Percentiles rank a stretch among this genome's conserved stretches.
Evolutionary conservation across 345 rosid species (phyloP).

Genomic region (Triadica sebifera): DNA sequence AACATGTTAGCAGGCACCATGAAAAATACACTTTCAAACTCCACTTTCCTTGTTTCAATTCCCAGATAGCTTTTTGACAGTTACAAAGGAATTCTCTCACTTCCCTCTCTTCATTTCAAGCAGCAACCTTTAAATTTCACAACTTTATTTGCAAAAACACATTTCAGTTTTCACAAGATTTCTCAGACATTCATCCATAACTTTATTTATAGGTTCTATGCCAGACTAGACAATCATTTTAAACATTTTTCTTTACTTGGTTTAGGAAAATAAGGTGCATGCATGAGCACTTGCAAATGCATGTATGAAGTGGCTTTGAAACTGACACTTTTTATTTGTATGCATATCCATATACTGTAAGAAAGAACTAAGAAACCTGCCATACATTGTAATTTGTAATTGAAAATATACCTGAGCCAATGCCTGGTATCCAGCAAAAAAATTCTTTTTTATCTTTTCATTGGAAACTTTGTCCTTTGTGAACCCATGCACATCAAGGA

Average conservation of each 20-base stretch:
- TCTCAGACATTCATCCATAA: background rate
- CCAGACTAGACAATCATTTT: background rate
- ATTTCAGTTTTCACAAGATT: background rate
- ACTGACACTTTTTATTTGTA: background rate
- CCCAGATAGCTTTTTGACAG: background rate
- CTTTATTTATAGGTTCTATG: background rate
- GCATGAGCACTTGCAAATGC: no score
- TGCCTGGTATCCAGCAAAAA: slow-evolving; percentile 98
- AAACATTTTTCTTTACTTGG: background rate
- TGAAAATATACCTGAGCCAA: slow-evolving; percentile 79
- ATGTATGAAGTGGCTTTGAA: no score
- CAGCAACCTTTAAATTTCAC: background rate
- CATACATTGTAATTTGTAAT: background rate
- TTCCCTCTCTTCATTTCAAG: background rate
- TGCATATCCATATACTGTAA: background rate
- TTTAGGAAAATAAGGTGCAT: no score
- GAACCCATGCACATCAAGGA: slow-evolving; percentile 86
- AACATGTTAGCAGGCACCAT: background rate
- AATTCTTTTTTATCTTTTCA: slow-evolving; percentile 75
- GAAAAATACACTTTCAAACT: background rate
- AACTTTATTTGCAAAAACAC: background rate
- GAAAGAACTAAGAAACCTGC: background rate
- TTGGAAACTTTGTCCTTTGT: slow-evolving; percentile 53
- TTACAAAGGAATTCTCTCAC: background rate
- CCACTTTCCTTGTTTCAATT: background rate